A percentile compares a stretch with the other conserved stretches of the same genome.
Conservation (phyloP, 2,329 filamentous ascomycete genomes). For the Trichoderma sp. region DNA sequence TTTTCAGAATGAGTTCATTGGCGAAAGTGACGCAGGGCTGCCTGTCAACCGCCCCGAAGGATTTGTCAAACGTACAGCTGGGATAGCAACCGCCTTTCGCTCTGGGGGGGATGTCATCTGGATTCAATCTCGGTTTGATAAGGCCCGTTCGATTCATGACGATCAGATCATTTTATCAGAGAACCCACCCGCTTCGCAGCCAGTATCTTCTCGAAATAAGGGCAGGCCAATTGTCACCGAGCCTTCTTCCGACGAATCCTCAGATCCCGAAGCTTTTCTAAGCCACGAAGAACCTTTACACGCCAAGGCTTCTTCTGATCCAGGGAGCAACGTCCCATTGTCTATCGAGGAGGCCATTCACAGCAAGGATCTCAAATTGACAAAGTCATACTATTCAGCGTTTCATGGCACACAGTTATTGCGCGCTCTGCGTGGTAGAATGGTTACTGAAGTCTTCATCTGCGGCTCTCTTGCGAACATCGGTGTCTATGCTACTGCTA, state of each 20-base stretch:
- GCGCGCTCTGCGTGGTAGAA: constrained; percentile 74
- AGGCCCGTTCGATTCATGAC: constrained; percentile 58
- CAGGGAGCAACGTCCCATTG: constrained; percentile 49
- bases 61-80: constrained; percentile 67
- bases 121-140: constrained; percentile 75
- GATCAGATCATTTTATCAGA: constrained; percentile 53
- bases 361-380: constrained; percentile 53
- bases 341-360: constrained; percentile 47
- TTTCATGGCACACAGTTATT: constrained; percentile 76
- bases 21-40: constrained; percentile 62
- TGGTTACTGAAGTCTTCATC: constrained; percentile 87
- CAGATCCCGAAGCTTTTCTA: constrained; percentile 50
- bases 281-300: constrained; percentile 46
- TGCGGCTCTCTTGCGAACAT: constrained; percentile 86
- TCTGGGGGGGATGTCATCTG: constrained; percentile 74
- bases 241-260: constrained; percentile 9
- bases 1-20: constrained; percentile 87
- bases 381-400: constrained; percentile 85
- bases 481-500: constrained; percentile 85
- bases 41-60: constrained; percentile 63
- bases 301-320: constrained; percentile 47
- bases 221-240: constrained; percentile 11
- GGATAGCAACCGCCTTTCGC: constrained; percentile 73
- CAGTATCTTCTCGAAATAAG: constrained; percentile 26
- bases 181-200: constrained; percentile 27